Base-by-base conservation (phyloP, 2,329 filamentous ascomycete genomes). In the Phialophora chinensis region DNA sequence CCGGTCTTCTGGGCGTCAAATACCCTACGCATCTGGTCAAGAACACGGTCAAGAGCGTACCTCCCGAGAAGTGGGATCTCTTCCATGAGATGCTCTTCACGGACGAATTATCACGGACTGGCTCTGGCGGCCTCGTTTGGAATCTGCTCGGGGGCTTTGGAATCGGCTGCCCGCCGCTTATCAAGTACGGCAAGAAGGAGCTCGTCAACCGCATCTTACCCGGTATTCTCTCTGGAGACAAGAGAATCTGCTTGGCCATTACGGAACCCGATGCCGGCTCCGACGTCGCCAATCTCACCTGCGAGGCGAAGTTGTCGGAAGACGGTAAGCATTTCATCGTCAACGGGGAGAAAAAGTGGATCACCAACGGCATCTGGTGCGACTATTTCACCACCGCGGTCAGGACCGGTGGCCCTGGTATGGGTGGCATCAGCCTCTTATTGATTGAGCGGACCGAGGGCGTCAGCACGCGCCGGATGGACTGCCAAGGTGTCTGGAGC, bases 291-390 rank as follows among this genome's bases (percentile, higher is more conserved):
- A 98, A 97, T 81, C 79, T 99, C 72, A 95, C 90, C 14, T 98
- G 94, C 79, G 93, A 98, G 84, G 95, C 95, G 29, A 97, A 97
- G 85, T 86, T 98, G 65, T 91, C 87, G 70, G 91, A 95, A 73
- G 95, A 99, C 75, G 95, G 95, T 76, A 98, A 98, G 85, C 92
- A 98, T 83, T 99, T 96, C 81, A 98, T 66, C 25, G 95, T 99
- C 81, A 99, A 98, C 76, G 95, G 95, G 63, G 94, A 97, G 87
- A 98, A 99, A 90, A 99, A 99, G 83, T 98, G 95, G 94, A 98
- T 98, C 80, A 98, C 94, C 75, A 99, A 99, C 81, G 95, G 95
- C 75, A 88, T 97, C 75, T 97, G 93, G 92, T 87, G 85, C 69
- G 95, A 99, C 79, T 99, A 98, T 84, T 98, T 98, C 84, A 98